Percentiles rank a stretch among this genome's conserved stretches.
These are phyloP conservation scores for Zostera marina DNA, from an alignment of 116 monocot genomes.

Conservation along the genomic window DNA sequence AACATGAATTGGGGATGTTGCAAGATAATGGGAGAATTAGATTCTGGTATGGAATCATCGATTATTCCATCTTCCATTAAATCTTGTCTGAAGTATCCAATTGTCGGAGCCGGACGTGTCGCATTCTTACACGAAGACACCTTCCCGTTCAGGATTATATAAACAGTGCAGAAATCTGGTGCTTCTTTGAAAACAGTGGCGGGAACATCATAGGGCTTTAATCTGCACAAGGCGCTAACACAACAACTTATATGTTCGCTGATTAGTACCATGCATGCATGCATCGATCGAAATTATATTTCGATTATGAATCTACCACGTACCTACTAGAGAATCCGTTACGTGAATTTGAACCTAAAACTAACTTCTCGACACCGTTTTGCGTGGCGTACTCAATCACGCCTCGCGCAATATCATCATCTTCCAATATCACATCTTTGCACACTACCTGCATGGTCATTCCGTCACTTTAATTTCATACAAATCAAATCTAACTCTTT, in stretches of 20 bases:
- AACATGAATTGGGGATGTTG: not conserved
- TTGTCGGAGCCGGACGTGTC: slow-evolving; percentile 18
- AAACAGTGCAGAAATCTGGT: slow-evolving; percentile 35
- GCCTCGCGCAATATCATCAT: slow-evolving; percentile 25
- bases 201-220: slow-evolving; percentile 40
- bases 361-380: slow-evolving; percentile 33
- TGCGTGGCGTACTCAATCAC: slow-evolving; percentile 30
- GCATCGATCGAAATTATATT: too few relatives aligned
- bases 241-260: too few relatives aligned
- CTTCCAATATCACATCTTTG: slow-evolving; percentile 36
- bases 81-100: slow-evolving; percentile 14
- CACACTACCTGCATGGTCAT: slow-evolving; percentile 22
- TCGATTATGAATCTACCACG: too few relatives aligned
- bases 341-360: slow-evolving; percentile 24
- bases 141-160: slow-evolving; percentile 29
- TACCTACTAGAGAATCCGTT: slow-evolving; percentile 25
- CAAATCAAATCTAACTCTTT: too few relatives aligned
- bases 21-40: not conserved
- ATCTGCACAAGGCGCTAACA: slow-evolving; percentile 27
- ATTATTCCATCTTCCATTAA: not conserved
- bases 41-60: too few relatives aligned
- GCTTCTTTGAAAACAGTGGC: slow-evolving; percentile 16
- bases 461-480: too few relatives aligned
- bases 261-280: too few relatives aligned
- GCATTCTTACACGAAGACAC: slow-evolving; percentile 32